These are phyloP conservation scores for Ceratocystis diversiconidia DNA, from an alignment of 2,329 filamentous ascomycete genomes.

Conservation along the genomic window DNA sequence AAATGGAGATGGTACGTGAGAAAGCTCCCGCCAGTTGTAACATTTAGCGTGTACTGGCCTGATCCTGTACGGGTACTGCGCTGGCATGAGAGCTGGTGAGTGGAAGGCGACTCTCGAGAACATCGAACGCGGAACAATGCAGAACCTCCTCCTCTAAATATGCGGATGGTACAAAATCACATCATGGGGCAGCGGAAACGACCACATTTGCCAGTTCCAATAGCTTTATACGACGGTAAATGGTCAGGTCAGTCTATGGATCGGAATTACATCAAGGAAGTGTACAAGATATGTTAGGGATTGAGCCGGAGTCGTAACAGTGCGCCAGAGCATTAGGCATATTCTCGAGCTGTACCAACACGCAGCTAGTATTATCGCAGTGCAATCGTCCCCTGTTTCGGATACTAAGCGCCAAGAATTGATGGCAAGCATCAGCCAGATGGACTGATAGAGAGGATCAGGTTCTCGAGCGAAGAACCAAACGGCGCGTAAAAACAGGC, in stretches of 20 bases:
- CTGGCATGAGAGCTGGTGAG: not conserved
- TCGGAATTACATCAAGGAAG: not conserved
- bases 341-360: not conserved
- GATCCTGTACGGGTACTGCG: not conserved
- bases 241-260: not conserved
- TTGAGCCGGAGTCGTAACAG: not conserved
- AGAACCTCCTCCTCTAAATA: not conserved
- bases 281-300: not conserved
- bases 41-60: not conserved
- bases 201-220: not conserved
- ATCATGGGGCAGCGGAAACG: not conserved
- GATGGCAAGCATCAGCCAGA: not conserved
- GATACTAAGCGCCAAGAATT: not conserved
- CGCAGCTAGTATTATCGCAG: not conserved
- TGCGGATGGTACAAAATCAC: not conserved
- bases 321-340: not conserved
- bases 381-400: not conserved
- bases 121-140: not conserved
- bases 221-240: not conserved
- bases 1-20: not conserved
- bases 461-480: not conserved
- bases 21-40: not conserved
- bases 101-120: not conserved
- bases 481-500: too few relatives aligned
- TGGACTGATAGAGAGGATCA: not conserved